Evolutionary conservation across 495 filamentous ascomycete genomes (phyloP).

Genomic region (Daldinia loculata): DNA sequence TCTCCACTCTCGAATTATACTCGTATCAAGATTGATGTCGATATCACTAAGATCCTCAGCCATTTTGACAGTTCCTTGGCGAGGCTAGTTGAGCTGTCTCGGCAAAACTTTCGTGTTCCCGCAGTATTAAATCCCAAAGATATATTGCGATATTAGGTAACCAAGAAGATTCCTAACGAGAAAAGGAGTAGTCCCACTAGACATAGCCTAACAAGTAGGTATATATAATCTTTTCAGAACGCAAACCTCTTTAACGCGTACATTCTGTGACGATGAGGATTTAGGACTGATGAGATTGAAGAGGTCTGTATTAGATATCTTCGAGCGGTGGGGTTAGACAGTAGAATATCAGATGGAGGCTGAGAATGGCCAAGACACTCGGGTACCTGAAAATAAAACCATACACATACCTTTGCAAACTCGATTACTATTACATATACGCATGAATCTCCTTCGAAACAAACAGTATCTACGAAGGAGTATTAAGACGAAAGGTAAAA

Average conservation of each 20-base stretch:
- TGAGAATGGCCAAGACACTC: conserved; percentile 32
- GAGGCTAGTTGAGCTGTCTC: conserved; percentile 7
- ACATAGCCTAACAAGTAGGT: background rate
- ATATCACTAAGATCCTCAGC: conserved; percentile 26
- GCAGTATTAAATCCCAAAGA: background rate
- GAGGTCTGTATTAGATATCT: conserved; percentile 22
- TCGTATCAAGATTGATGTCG: conserved; percentile 55
- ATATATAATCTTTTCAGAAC: conserved; percentile 7
- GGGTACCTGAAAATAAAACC: conserved; percentile 17
- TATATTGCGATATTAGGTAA: conserved; percentile 2
- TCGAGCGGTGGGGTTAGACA: conserved; percentile 28
- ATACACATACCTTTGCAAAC: conserved; percentile 15
- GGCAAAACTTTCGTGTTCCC: background rate
- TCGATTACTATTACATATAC: conserved; percentile 12
- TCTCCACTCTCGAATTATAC: conserved; percentile 63
- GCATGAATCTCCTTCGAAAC: background rate
- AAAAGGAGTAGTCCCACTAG: background rate
- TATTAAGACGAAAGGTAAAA: background rate
- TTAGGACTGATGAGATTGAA: conserved; percentile 13
- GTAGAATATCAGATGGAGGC: conserved; percentile 24
- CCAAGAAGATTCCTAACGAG: background rate
- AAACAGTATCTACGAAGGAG: background rate
- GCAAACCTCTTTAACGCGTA: conserved; percentile 3
- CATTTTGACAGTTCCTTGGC: conserved; percentile 46
- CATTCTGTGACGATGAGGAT: conserved; percentile 16